A percentile compares a stretch with the other conserved stretches of the same genome.
These are phyloP conservation scores for Mycena alexandri DNA, from an alignment of 768 basidiomycete species.

Conservation along the genomic window DNA sequence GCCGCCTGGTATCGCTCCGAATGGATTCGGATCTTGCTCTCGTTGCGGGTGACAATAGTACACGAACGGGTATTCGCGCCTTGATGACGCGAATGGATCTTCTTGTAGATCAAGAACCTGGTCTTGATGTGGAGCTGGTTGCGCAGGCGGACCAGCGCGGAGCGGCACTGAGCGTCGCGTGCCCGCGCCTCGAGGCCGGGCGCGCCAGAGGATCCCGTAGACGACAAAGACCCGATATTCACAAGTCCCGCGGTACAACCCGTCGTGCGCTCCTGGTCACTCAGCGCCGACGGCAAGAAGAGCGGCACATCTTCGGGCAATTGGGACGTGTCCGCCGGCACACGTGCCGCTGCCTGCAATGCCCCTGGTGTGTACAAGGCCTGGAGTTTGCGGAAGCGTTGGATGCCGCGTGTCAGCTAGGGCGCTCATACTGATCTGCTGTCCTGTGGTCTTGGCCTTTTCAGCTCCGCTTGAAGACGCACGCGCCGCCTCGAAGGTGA, in stretches of 20 bases:
- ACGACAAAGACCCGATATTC: too few species aligned
- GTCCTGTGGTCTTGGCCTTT: slow-evolving; percentile 1
- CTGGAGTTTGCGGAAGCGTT: not conserved
- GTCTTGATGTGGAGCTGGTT: slow-evolving; percentile 10
- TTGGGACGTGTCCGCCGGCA: not conserved
- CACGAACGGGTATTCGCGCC: not conserved
- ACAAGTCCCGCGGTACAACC: not conserved
- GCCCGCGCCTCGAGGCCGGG: not conserved
- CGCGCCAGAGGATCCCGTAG: too few species aligned
- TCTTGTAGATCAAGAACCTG: not conserved
- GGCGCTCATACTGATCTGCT: not conserved
- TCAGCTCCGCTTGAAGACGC: slow-evolving; percentile 5
- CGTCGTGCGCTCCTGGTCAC: not conserved
- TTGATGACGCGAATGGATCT: not conserved
- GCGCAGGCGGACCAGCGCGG: not conserved
- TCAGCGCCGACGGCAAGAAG: not conserved
- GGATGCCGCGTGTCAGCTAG: not conserved
- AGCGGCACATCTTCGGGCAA: not conserved
- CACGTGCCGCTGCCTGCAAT: not conserved
- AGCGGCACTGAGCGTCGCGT: not conserved
- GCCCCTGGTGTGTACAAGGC: not conserved
- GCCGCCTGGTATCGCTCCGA: slow-evolving; percentile 13
- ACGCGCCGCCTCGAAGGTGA: not conserved
- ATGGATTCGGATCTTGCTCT: slow-evolving; percentile 4
- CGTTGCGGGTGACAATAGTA: slow-evolving; percentile 8